Evolutionary conservation across 2,329 filamentous ascomycete genomes (phyloP).

Genomic region (Endoconidiophora polonica): DNA sequence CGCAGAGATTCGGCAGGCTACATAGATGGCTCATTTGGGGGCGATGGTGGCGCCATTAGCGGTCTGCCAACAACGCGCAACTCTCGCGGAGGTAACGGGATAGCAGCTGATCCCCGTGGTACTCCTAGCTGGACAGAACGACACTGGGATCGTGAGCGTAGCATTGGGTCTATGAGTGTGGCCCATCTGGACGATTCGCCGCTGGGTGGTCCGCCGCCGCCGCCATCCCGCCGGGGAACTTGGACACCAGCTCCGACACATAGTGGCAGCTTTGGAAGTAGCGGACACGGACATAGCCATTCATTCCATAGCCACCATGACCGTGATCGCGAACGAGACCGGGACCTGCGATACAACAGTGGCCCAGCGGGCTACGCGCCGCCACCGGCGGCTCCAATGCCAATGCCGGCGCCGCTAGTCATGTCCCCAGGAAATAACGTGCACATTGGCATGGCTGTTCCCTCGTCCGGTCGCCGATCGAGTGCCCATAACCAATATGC

Average conservation of each 20-base stretch:
- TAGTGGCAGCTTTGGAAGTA: constrained; percentile 1
- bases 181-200: no score
- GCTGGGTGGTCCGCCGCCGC: not conserved
- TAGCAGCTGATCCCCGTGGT: not conserved
- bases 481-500: not conserved
- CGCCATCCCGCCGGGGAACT: constrained; percentile 4
- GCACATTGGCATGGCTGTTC: not conserved
- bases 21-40: not conserved
- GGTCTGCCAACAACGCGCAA: no score
- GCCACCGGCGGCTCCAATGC: constrained; percentile 7
- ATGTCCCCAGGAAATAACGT: not conserved
- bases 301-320: constrained; percentile 3
- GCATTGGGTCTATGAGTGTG: not conserved
- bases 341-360: not conserved
- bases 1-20: constrained; percentile 5
- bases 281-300: constrained; percentile 4
- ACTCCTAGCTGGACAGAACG: constrained; percentile 3
- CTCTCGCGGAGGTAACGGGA: not conserved
- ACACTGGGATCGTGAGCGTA: constrained; percentile 1
- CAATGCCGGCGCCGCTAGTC: not conserved
- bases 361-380: not conserved
- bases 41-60: not conserved
- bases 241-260: constrained; percentile 6
- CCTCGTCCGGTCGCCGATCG: not conserved
- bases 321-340: constrained; percentile 4